phyloP scores from a whole-genome alignment of 75 land plant genomes.

The Adiantum capillusveneris region DNA sequence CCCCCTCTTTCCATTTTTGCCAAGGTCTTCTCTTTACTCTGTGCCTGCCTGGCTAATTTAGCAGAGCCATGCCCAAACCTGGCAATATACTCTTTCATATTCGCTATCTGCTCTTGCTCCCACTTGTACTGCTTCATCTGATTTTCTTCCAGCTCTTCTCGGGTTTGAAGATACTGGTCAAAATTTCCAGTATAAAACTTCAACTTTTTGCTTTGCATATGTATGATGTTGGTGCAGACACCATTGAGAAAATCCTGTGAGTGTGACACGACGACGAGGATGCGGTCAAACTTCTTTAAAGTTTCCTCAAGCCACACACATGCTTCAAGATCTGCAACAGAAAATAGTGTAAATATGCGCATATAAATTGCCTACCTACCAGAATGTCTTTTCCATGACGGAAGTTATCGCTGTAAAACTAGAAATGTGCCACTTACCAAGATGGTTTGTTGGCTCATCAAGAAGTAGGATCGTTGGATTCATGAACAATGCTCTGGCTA shows the following conservation, averaged over 20 bases:
- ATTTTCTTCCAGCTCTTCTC: slow-evolving; percentile 77
- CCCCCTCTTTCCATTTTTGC: slow-evolving; percentile 94
- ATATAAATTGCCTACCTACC: too few species aligned
- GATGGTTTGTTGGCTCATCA: slow-evolving; percentile 95
- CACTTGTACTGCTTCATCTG: slow-evolving; percentile 91
- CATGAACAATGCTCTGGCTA: slow-evolving; percentile 86
- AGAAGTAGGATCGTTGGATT: slow-evolving; percentile 81
- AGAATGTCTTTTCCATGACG: too few species aligned
- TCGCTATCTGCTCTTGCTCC: slow-evolving; percentile 83
- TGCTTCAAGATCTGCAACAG: slow-evolving; percentile 75
- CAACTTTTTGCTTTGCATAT: slow-evolving; percentile 86
- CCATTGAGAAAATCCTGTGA: slow-evolving; percentile 97
- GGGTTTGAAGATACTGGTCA: slow-evolving; percentile 83
- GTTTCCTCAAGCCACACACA: slow-evolving; percentile 96
- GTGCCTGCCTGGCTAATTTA: slow-evolving; percentile 82
- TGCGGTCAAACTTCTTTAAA: slow-evolving; percentile 79
- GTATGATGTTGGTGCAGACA: slow-evolving; percentile 92
- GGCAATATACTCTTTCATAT: slow-evolving; percentile 91
- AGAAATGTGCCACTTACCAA: slow-evolving; percentile 72
- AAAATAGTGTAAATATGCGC: too few species aligned
- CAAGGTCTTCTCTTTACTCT: slow-evolving; percentile 82
- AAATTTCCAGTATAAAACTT: slow-evolving; percentile 82
- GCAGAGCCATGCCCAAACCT: slow-evolving; percentile 91
- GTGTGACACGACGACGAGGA: slow-evolving; percentile 89
- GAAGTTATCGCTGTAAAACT: too few species aligned